Base-by-base conservation (phyloP, 139 green algal genomes). In the Chlorella sp. region DNA sequence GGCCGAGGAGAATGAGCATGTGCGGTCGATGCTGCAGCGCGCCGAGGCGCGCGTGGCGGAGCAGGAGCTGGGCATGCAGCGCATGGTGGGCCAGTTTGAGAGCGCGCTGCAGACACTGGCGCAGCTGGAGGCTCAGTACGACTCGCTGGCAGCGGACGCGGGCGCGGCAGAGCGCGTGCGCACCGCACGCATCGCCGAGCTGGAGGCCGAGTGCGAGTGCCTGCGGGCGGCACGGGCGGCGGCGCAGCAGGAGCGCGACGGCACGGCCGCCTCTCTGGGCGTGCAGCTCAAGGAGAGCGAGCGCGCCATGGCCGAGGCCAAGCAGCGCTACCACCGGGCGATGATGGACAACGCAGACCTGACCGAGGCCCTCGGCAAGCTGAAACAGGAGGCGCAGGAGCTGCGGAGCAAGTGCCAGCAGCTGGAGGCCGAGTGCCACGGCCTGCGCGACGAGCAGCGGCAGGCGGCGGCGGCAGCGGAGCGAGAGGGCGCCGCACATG, bases 111-210 rank as follows among this genome's bases (percentile, higher is more conserved):
- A 53, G 17, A 83, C 77, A 41, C 76, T 87, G 55, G 55, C 65
- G 48, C 80, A 87, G 80, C 69, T 87, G 36, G 82, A 87, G 65
- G 56, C 69, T 33, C 82, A 87, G 73, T 87, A 87, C 25, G 58
- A 76, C 9, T 41, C 36, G 63, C 76, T 84, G 40, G 70, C 62
- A 14, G 63, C 74, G 40, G 79, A 84, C 33, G 60, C 79, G 9
- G 64, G 55, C 19, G 79, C 71, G 6, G 64, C 79, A 2, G 79
- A 84, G 21, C 53, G 48, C 33, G 14, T 76, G 50, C 63, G 67
- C 3, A 53, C 60, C 8, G 40, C 40, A 4, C 79, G 79, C 53
- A 79, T 84, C 23, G 61, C 62, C 3, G 60, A 70, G 41, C 42
- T 84, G 50, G 79, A 84, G 51, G 17, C 40, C 5, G 79, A 84